Base-by-base conservation (phyloP, 1,284 basidiomycete species). In the Meira nashicola region DNA sequence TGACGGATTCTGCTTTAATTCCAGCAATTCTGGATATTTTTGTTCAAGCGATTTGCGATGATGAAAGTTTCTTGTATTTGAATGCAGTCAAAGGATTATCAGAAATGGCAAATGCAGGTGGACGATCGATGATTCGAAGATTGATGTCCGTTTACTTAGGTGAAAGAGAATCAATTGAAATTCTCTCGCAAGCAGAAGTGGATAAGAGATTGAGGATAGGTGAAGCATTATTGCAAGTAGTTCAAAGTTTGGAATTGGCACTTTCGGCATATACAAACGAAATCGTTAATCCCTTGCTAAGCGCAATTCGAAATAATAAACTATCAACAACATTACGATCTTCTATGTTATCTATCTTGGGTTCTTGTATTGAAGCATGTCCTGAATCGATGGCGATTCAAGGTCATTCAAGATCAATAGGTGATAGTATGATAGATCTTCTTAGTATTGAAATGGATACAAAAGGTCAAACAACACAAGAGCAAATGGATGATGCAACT, bases 61-160 rank as follows among this genome's bases (percentile, higher is more conserved):
- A 93, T 53, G 94, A 98, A 75, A 92, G 89, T 38, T 97, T 93
- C 79, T 86, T 97, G 60, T 97, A 92, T 77, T 81, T 97, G 58
- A 93, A 93, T 73, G 92, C 90, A 0, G 87, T 95, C 4, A 89
- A 93, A 72, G 94, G 92, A 0, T 82, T 98, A 1, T 84, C 87
- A 4, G 86, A 84, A 9, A 54, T 78, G 48, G 66, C 65, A 0
- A 41, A 48, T 12, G 23, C 40, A 15, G 68, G 67, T 14, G 69
- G 68, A 2, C 40, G 46, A 0, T 47, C 60, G 28, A 62, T 66
- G 17, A 65, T 77, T 19, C 15, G 57, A 7, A 53, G 63, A 1
- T 58, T 76, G 6, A 59, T 77, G 1, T 55, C 58, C 11, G 58
- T 72, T 39, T 75, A 76, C 40, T 58, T 73, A 12, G 83, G 85